Conservation (phyloP, 2,329 filamentous ascomycete genomes). For the Elsinoe necatrix region DNA sequence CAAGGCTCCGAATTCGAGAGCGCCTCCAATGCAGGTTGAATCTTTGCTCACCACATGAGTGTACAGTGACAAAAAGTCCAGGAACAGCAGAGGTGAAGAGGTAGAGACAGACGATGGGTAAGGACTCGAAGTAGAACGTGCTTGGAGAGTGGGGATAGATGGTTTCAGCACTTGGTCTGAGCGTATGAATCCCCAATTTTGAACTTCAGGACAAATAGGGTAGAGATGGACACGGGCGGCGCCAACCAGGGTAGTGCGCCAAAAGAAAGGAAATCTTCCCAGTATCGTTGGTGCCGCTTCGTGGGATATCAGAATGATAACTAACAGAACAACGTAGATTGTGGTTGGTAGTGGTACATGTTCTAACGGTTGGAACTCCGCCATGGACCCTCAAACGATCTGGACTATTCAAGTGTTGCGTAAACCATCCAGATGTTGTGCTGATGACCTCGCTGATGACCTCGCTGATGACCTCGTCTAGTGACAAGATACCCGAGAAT, state of each 20-base stretch:
- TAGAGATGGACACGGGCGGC: background rate
- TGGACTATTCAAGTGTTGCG: background rate
- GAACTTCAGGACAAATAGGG: background rate
- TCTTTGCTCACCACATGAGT: conserved; percentile 1
- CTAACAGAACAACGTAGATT: background rate
- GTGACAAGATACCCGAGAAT: no score
- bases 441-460: background rate
- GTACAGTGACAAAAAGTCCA: background rate
- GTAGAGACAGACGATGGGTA: conserved; percentile 1
- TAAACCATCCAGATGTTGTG: background rate
- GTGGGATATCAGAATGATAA: conserved; percentile 1
- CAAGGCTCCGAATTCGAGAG: background rate
- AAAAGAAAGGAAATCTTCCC: background rate
- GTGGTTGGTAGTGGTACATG: background rate
- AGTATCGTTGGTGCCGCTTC: no score
- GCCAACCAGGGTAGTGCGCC: background rate
- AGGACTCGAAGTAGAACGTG: background rate
- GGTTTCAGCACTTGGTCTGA: background rate
- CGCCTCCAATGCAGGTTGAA: background rate
- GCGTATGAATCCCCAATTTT: background rate
- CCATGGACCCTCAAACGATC: no score
- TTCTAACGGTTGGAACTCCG: conserved; percentile 4
- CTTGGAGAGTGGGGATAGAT: background rate
- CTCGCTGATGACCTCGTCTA: background rate
- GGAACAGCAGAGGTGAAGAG: background rate